These are phyloP conservation scores for Vaccinium macrocarpon DNA, from an alignment of 148 eudicot species.

Conservation along the genomic window DNA sequence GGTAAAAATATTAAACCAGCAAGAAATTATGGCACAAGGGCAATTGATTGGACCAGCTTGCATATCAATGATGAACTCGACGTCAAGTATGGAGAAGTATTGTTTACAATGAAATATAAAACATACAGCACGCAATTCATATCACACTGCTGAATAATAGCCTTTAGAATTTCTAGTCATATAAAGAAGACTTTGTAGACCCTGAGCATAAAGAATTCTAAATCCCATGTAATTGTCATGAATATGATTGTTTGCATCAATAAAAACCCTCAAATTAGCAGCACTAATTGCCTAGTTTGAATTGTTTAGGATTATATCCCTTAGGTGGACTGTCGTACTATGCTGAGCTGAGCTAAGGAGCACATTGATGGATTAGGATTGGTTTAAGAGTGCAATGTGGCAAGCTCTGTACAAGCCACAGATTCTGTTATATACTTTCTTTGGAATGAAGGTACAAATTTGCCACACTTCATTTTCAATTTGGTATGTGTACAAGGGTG, in stretches of 20 bases:
- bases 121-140: neutral
- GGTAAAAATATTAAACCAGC: conserved; percentile 6
- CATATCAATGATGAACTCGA: neutral
- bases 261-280: neutral
- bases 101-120: neutral
- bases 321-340: neutral
- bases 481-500: neutral
- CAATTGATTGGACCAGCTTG: neutral
- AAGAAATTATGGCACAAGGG: neutral
- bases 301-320: conserved; percentile 1
- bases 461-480: neutral
- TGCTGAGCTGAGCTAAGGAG: conserved; percentile 3
- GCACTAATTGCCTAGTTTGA: neutral
- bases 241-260: neutral
- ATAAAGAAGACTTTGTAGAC: neutral
- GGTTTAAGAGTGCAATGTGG: neutral
- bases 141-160: neutral
- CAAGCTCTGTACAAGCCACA: conserved; percentile 1
- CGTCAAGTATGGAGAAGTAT: neutral
- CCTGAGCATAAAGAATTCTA: neutral
- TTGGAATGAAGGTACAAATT: neutral
- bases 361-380: neutral
- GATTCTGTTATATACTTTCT: neutral
- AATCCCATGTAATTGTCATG: neutral
- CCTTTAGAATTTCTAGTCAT: neutral